Evolutionary conservation across 1,284 basidiomycete genomes (phyloP).

Genomic region (Entoloma clypeatum): DNA sequence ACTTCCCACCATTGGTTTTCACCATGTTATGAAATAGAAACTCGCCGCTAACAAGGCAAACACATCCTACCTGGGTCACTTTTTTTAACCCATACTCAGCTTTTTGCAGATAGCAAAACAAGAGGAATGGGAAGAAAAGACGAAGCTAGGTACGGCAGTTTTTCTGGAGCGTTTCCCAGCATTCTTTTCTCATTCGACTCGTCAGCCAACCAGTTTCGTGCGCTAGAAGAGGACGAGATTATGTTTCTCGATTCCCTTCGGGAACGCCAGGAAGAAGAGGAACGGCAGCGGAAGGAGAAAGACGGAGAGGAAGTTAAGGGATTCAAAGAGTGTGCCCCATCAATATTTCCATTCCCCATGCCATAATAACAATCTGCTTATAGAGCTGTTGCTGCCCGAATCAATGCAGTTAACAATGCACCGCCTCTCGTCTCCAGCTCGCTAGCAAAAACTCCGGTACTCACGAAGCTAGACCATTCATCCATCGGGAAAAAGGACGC

Average conservation of each 20-base stretch:
- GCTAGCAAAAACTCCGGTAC: conserved; percentile 27
- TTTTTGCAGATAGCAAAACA: conserved; percentile 71
- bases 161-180: conserved; percentile 2
- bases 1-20: conserved; percentile 39
- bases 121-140: conserved; percentile 93
- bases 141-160: conserved; percentile 65
- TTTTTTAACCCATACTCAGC: conserved; percentile 25
- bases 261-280: conserved; percentile 72
- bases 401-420: conserved; percentile 48
- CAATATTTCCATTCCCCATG: conserved; percentile 4
- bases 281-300: conserved; percentile 65
- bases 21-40: conserved; percentile 53
- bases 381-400: conserved; percentile 74
- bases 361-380: conserved; percentile 13
- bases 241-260: conserved; percentile 83
- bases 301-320: conserved; percentile 79
- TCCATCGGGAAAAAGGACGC: conserved; percentile 44
- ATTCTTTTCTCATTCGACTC: conserved; percentile 10
- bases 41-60: conserved; percentile 76
- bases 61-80: conserved; percentile 14
- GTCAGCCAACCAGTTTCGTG: conserved; percentile 87
- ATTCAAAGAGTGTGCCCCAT: conserved; percentile 66
- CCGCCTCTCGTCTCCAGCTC: conserved; percentile 34
- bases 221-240: conserved; percentile 86
- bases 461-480: conserved; percentile 12